Conservation (phyloP, 345 rosid species). For the Sisymbrium irio region DNA sequence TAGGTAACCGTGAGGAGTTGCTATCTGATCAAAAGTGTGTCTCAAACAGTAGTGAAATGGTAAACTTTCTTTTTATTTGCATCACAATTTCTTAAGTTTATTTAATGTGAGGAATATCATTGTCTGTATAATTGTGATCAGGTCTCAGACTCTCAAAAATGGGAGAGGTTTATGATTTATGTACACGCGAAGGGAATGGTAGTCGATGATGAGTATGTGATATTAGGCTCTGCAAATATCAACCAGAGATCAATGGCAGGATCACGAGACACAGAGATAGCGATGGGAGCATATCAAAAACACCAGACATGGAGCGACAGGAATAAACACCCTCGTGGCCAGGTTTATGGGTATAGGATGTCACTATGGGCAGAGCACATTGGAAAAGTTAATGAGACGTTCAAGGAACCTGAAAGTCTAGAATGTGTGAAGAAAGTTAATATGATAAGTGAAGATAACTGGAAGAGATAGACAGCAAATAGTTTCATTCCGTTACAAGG, state of each 20-base stretch:
- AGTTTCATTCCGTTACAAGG: constrained; percentile 55
- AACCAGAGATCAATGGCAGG: constrained; percentile 88
- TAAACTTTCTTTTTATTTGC: constrained; percentile 16
- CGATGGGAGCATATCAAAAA: constrained; percentile 81
- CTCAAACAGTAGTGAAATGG: constrained; percentile 36
- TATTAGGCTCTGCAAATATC: constrained; percentile 86
- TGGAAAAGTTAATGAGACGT: constrained; percentile 45
- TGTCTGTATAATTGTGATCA: constrained; percentile 16
- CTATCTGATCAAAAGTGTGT: constrained; percentile 26
- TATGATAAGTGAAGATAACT: constrained; percentile 64
- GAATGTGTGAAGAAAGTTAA: constrained; percentile 65
- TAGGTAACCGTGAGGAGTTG: constrained; percentile 64
- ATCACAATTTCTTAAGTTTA: not conserved
- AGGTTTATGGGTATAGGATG: constrained; percentile 77
- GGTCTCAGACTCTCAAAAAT: constrained; percentile 56
- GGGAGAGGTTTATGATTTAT: constrained; percentile 73
- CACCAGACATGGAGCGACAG: constrained; percentile 56
- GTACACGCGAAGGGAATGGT: constrained; percentile 90
- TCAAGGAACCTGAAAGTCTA: constrained; percentile 51
- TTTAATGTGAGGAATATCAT: not conserved
- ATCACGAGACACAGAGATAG: constrained; percentile 82
- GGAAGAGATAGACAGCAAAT: constrained; percentile 53
- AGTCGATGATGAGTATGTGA: constrained; percentile 73
- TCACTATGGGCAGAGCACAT: constrained; percentile 93
- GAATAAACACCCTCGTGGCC: constrained; percentile 63